Conservation (phyloP, 2,329 filamentous ascomycete species). For the Cladosporium phlei region DNA sequence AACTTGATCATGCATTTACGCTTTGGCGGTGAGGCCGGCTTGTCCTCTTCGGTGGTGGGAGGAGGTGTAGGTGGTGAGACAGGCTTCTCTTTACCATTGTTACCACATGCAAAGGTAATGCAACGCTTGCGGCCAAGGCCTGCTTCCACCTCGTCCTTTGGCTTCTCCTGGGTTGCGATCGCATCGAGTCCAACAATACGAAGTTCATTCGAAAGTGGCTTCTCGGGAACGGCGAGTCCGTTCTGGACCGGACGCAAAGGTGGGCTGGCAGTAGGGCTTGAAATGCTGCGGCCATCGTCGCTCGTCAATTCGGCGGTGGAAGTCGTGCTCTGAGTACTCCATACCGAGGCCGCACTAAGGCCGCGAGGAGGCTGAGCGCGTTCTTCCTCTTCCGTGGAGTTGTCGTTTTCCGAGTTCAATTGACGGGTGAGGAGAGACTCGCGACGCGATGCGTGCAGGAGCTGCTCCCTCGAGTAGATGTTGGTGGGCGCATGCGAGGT, state of each 20-base stretch:
- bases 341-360: conserved; percentile 58
- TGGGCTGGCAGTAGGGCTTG: conserved; percentile 81
- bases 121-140: conserved; percentile 72
- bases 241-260: conserved; percentile 57
- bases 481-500: conserved; percentile 16
- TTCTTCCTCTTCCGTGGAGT: conserved; percentile 35
- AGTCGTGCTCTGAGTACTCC: conserved; percentile 72
- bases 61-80: conserved; percentile 15
- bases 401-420: conserved; percentile 54
- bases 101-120: conserved; percentile 85
- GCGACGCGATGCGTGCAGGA: conserved; percentile 52
- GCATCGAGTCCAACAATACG: conserved; percentile 23
- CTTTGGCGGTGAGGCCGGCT: conserved; percentile 37
- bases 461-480: conserved; percentile 45
- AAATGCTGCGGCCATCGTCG: conserved; percentile 69
- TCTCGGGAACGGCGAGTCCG: conserved; percentile 36
- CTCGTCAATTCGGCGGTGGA: conserved; percentile 93
- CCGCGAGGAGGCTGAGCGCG: conserved; percentile 33
- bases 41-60: conserved; percentile 12
- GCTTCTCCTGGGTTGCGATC: conserved; percentile 22
- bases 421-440: conserved; percentile 85
- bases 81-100: conserved; percentile 55
- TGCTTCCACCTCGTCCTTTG: conserved; percentile 49
- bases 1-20: conserved; percentile 68
- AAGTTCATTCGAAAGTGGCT: conserved; percentile 20